Evolutionary conservation across 495 filamentous ascomycete species (phyloP).

Genomic region (Aspergillus sparsus): DNA sequence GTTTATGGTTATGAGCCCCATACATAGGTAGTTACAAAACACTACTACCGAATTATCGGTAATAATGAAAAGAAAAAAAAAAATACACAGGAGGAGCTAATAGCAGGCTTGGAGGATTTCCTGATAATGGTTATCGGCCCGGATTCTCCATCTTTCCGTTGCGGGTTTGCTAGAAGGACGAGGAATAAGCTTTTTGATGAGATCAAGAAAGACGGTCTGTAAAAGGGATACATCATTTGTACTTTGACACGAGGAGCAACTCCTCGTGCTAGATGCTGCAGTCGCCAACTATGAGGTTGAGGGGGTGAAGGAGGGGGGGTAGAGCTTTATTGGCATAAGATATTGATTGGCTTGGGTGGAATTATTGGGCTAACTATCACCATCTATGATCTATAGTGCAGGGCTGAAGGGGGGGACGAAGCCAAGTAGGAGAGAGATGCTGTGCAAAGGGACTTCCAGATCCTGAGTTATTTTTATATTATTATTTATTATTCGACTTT

Average conservation of each 20-base stretch:
- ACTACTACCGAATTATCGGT: too few species aligned
- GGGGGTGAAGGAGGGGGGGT: neutral
- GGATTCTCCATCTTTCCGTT: too few species aligned
- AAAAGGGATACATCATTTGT: conserved; percentile 1
- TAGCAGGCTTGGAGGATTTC: too few species aligned
- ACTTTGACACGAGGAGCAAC: conserved; percentile 1
- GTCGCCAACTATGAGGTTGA: neutral
- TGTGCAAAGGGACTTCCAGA: neutral
- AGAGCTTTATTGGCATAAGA: conserved; percentile 16
- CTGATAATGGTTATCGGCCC: too few species aligned
- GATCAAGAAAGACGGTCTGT: conserved; percentile 2
- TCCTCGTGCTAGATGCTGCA: conserved; percentile 7
- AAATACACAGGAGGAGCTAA: too few species aligned
- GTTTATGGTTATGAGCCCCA: too few species aligned
- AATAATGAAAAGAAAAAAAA: too few species aligned
- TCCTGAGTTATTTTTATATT: neutral
- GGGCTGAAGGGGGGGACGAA: neutral
- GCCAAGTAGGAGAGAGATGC: neutral
- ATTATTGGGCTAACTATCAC: conserved; percentile 25
- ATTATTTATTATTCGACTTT: neutral
- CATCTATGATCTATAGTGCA: conserved; percentile 13
- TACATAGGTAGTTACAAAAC: too few species aligned
- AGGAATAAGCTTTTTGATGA: conserved; percentile 4
- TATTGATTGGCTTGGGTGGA: conserved; percentile 22
- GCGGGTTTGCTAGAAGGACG: neutral